Evolutionary conservation across 495 filamentous ascomycete species (phyloP), one percentile per base, ranked within the genome.

Genomic region (Terfezia boudieri): DNA sequence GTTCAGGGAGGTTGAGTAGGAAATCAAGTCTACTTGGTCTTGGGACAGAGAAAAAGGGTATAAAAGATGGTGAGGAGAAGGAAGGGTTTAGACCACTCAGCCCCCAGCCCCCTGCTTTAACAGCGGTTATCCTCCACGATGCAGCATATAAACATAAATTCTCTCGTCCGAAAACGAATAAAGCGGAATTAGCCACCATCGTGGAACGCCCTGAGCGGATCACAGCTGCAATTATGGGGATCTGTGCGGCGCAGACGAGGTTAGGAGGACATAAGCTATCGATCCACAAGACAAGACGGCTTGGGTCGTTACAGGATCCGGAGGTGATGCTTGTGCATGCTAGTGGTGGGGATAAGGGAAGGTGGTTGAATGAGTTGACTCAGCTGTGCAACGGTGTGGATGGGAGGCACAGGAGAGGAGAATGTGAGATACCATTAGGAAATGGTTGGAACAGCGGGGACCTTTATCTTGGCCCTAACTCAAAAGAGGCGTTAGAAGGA

Each of bases 191-290:
- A 0, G 76, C 64, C 52, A 80, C 75, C 43, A 89, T 96, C 50
- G 86, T 95, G 12, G 90, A 98, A 67, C 73, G 89, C 37, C 90
- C 90, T 35, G 90, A 98, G 69, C 76, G 90, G 37, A 79, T 98
- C 50, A 85, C 83, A 57, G 92, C 92, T 6, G 78, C 78, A 57
- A 76, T 86, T 0, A 60, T 90, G 41, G 90, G 90, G 8, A 69
- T 95, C 5, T 78, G 85, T 12, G 74, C 79, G n/a, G 90, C 90
- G 4, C 95, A 94, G 67, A 81, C 94, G 20, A 76, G 82, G 36
- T 73, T 95, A 17, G 89, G 89, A 4, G 81, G 77, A 56, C 71
- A 83, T n/a, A 57, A 53, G 23, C 36, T 65, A 16, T 59, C 59
- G 23, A 56, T 65, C 20, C 38, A 55, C 16, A 65, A 65, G 43